Conservation (phyloP, 306 rosid species). For the Inga oerstediana region DNA sequence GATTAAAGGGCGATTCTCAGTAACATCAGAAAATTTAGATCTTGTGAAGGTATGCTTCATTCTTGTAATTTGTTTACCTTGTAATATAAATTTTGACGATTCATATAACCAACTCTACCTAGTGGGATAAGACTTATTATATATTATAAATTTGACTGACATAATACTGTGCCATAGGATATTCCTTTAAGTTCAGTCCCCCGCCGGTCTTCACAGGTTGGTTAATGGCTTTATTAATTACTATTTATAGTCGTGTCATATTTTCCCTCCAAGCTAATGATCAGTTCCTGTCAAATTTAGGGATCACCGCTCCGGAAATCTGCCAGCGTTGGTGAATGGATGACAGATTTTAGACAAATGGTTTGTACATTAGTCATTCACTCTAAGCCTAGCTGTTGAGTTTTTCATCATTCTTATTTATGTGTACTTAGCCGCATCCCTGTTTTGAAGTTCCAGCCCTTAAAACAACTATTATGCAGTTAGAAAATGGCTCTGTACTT, state of each 20-base stretch:
- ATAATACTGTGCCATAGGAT: constrained; percentile 63
- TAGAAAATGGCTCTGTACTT: background rate
- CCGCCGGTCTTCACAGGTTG: constrained; percentile 91
- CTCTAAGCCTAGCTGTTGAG: constrained; percentile 10
- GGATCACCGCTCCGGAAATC: constrained; percentile 86
- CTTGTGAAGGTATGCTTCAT: constrained; percentile 77
- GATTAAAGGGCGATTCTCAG: constrained; percentile 97
- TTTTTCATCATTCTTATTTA: background rate
- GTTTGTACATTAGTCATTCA: constrained; percentile 46
- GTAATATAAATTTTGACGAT: constrained; percentile 34
- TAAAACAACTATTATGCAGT: background rate
- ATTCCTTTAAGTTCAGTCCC: constrained; percentile 86
- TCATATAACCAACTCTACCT: background rate
- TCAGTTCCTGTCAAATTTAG: constrained; percentile 53
- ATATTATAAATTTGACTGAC: constrained; percentile 49
- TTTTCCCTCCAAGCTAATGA: constrained; percentile 27
- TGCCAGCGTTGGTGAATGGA: constrained; percentile 98
- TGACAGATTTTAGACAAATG: constrained; percentile 75
- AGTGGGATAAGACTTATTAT: background rate
- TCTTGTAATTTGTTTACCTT: constrained; percentile 14
- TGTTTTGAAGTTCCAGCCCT: background rate
- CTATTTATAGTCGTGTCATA: constrained; percentile 15
- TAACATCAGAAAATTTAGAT: constrained; percentile 95
- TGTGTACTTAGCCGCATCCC: background rate
- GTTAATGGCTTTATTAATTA: constrained; percentile 37